These are phyloP conservation scores for Sporothrix pseudoabietina DNA, from an alignment of 2,329 filamentous ascomycete genomes.

Conservation along the genomic window DNA sequence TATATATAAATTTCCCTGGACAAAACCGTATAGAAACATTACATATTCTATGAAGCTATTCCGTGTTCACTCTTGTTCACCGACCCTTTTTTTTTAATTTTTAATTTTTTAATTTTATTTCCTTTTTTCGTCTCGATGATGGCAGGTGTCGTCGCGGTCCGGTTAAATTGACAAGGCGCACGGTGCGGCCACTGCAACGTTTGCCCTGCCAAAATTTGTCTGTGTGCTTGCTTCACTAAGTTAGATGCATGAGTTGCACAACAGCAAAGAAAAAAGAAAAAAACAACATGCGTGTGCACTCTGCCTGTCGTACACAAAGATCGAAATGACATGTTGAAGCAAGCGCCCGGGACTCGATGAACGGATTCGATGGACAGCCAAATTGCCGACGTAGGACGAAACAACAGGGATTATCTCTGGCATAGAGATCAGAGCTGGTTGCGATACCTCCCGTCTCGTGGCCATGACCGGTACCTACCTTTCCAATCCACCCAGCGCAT, in stretches of 20 bases:
- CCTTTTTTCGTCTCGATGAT: neutral
- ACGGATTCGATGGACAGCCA: neutral
- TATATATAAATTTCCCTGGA: no score
- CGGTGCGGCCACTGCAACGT: neutral
- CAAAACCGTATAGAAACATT: no score
- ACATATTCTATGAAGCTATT: no score
- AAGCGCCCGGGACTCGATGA: slow-evolving; percentile 4
- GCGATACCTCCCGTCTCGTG: neutral
- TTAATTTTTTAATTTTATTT: no score
- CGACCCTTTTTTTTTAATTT: no score
- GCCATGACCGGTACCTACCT: slow-evolving; percentile 2
- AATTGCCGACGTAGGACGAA: slow-evolving; percentile 20
- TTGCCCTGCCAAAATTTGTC: neutral
- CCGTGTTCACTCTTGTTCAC: no score
- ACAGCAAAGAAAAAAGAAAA: neutral
- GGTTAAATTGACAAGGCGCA: slow-evolving; percentile 4
- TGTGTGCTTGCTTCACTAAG: neutral
- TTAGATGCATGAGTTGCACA: neutral
- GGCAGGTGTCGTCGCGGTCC: neutral
- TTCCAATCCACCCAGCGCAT: neutral
- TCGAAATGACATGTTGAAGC: neutral
- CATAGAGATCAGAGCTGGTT: neutral
- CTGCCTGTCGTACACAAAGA: neutral
- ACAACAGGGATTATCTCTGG: neutral
- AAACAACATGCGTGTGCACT: neutral